Base-by-base conservation (phyloP, 2,329 filamentous ascomycete species). In the Alternaria ventricosa region DNA sequence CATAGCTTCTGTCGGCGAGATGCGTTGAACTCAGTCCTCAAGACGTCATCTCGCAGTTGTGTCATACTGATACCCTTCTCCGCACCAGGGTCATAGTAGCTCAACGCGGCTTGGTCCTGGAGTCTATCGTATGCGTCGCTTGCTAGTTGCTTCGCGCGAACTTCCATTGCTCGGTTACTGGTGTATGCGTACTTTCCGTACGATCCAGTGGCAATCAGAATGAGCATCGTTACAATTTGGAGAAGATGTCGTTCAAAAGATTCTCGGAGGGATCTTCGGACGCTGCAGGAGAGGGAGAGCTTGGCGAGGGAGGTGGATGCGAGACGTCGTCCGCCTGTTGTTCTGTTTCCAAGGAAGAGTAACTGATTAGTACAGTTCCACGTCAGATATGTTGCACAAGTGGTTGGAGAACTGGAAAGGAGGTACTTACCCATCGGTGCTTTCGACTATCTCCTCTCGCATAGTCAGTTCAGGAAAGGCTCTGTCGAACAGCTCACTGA, bases 291-390 rank as follows among this genome's bases (percentile, higher is more conserved):
- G 91, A 97, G 86, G 84, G 94, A 88, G 91, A 98, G 87, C 82
- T 91, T 88, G 87, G 94, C 92, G 90, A 97, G 92, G 86, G 93
- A 96, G 85, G 88, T 91, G 83, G 92, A 95, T 82, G 89, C 88
- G 86, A 97, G 88, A 81, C 84, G 84, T 85, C 82, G 86, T 84
- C 80, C 83, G 82, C 83, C 87, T 87, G 85, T 81, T 85, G 87
- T 84, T 93, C 92, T 95, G 89, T 89, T 83, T 90, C 85, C 79
- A 87, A 84, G 84, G 87, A 82, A 84, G 87, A 84, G 85, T 85
- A 87, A 90, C 94, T 97, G 91, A 89, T 97, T 94, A 97, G 94
- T 97, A 83, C 70, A 73, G 67, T 65, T 65, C 64, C 68, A 55
- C 59, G 71, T 74, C 75, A 76, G 71, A 77, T 63, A 67, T 59